Conservation (phyloP, 1,284 basidiomycete species). For the Sphaerobolus stellatus region DNA sequence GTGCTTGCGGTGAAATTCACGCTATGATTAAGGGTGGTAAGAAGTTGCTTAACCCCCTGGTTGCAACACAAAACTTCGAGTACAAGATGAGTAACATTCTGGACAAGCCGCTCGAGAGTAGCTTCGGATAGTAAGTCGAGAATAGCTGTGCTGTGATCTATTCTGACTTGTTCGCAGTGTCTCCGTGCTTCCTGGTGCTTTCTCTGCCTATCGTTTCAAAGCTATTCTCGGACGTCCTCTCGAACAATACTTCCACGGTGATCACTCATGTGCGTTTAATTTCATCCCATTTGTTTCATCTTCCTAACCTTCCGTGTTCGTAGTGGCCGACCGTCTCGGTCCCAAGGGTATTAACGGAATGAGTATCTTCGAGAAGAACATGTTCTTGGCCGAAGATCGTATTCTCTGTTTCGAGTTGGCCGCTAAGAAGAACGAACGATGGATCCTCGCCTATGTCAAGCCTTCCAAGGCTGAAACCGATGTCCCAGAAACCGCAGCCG, state of each 20-base stretch:
- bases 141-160: constrained; percentile 1
- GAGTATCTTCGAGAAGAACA: constrained; percentile 97
- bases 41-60: constrained; percentile 90
- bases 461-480: constrained; percentile 94
- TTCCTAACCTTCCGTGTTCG: constrained; percentile 3
- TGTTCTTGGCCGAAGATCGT: constrained; percentile 94
- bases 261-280: constrained; percentile 63
- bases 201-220: constrained; percentile 90
- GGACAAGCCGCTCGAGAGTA: constrained; percentile 91
- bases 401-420: constrained; percentile 97
- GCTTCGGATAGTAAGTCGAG: constrained; percentile 74
- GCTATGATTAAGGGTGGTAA: constrained; percentile 92
- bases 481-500: constrained; percentile 87
- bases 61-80: constrained; percentile 97
- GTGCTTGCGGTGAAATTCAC: constrained; percentile 89
- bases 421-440: constrained; percentile 82
- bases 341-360: constrained; percentile 95
- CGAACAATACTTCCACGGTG: constrained; percentile 98
- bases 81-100: constrained; percentile 97
- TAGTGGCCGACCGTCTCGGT: constrained; percentile 85
- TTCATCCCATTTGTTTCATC: neutral
- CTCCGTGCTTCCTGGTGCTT: constrained; percentile 93
- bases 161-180: constrained; percentile 43
- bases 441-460: constrained; percentile 94
- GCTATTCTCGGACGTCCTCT: constrained; percentile 92